Percentiles rank a stretch among this genome's conserved stretches.
These are phyloP conservation scores for Cryphonectria nitschkei DNA, from an alignment of 2,329 filamentous ascomycete genomes.

Conservation along the genomic window DNA sequence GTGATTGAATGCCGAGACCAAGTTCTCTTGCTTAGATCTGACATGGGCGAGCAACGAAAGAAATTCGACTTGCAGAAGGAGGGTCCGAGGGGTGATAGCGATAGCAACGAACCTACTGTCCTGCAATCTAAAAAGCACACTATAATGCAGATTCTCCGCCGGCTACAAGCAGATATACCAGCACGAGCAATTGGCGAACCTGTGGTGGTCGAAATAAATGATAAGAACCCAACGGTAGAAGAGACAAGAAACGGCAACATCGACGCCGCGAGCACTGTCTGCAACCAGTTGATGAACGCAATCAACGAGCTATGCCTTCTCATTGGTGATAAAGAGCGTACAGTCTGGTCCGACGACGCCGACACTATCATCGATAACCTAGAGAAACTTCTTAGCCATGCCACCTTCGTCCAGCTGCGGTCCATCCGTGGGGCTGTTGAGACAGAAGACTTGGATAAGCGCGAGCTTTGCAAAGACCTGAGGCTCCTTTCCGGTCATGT, in stretches of 20 bases:
- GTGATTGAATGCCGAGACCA: not conserved
- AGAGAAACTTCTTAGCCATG: not conserved
- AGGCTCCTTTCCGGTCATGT: not conserved
- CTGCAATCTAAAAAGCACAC: not conserved
- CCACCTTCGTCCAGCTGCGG: not conserved
- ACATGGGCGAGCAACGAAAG: not conserved
- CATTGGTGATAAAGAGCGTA: not conserved
- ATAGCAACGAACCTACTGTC: not conserved
- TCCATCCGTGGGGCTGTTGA: not conserved
- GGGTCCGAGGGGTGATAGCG: not conserved
- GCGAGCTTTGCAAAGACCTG: constrained; percentile 1
- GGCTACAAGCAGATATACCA: not conserved
- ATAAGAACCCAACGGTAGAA: not conserved
- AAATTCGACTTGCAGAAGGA: not conserved
- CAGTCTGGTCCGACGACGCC: not conserved
- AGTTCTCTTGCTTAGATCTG: not conserved
- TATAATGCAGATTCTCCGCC: not conserved
- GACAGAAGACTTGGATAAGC: not conserved
- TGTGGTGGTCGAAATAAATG: not conserved
- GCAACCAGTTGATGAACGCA: not conserved
- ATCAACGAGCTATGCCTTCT: not conserved
- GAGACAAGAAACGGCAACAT: not conserved
- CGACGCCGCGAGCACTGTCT: not conserved
- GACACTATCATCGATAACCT: not conserved
- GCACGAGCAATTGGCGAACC: not conserved